Evolutionary conservation across 306 rosid species (phyloP).

Genomic region (Cajanus cajan): DNA sequence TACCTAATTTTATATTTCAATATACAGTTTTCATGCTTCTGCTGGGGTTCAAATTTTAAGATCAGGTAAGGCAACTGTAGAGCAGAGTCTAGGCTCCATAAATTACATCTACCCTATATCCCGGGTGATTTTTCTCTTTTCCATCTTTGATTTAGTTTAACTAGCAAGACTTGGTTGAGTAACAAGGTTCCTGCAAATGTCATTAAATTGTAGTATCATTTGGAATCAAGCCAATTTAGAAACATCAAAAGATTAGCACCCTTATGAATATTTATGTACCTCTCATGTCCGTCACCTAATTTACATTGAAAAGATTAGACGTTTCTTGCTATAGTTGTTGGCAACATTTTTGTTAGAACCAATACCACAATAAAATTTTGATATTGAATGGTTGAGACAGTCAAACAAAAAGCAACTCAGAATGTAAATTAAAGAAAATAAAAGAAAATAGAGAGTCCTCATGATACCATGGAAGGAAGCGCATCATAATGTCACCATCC

Average conservation of each 20-base stretch:
- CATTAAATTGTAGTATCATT: too few species aligned
- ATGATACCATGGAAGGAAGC: constrained; percentile 86
- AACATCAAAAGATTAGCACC: too few species aligned
- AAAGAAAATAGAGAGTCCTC: background rate
- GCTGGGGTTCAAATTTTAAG: background rate
- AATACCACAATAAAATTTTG: background rate
- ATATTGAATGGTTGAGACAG: background rate
- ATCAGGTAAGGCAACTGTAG: too few species aligned
- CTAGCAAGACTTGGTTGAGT: too few species aligned
- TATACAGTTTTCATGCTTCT: background rate
- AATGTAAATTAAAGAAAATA: constrained; percentile 21
- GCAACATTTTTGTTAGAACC: constrained; percentile 6
- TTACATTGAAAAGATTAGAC: background rate
- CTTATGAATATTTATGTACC: too few species aligned
- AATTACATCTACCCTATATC: too few species aligned
- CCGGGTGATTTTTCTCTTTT: too few species aligned
- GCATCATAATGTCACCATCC: constrained; percentile 94
- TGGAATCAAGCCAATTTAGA: too few species aligned
- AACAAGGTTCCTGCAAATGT: too few species aligned
- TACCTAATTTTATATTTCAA: background rate
- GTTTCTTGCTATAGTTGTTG: background rate
- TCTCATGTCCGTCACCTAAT: background rate
- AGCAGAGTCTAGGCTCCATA: too few species aligned
- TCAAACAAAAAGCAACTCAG: background rate
- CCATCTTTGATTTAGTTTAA: too few species aligned